Base-by-base conservation (phyloP, 2,329 filamentous ascomycete genomes). In the Meredithiella fracta region DNA sequence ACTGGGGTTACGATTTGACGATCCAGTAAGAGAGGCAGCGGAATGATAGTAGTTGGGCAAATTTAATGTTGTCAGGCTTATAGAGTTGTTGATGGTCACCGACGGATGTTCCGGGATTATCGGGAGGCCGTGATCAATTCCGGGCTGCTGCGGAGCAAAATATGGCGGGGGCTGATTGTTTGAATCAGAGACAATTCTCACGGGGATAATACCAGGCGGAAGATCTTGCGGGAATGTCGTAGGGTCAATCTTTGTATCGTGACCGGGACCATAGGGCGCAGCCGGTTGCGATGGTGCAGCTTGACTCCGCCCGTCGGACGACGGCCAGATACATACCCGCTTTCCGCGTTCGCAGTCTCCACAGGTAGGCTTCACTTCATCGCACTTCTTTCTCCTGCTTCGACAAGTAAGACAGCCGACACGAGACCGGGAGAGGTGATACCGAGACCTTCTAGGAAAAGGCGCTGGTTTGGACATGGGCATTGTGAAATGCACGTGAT, bases 381-480 rank as follows among this genome's bases (percentile, higher is more conserved):
- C 70, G 62, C 71, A 73, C 62, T 73, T 73, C 66, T 73, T 73
- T 65, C 73, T 72, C 47, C 71, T 67, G 25, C 65, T 65, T 60
- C 72, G 70, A 62, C 70, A 73, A 60, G 70, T 72, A 53, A 70
- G 60, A 60, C 71, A 73, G 11, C 71, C 71, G 31, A 67, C 65
- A 14, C 59, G 56, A 15, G 57, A 59, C 7, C 57, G 57, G 22
- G 54, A 59, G 42, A 59, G 56, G 26, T 59, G 57, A 15, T 34
- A 56, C 23, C 57, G 53, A 8, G 57, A 40, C 23, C 51, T 38
- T 9, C 53, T 50, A 2, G 57, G 53, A 38, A 53, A 59, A 20
- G 57, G 54, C 2, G 57, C 57, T 8, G 57, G 57, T 44, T 37
- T 51, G 3, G 57, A 49, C 3, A 20, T 23, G 17, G 44, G 44